Conservation (phyloP, 139 green algal genomes). For the Coccomyxa sp. region DNA sequence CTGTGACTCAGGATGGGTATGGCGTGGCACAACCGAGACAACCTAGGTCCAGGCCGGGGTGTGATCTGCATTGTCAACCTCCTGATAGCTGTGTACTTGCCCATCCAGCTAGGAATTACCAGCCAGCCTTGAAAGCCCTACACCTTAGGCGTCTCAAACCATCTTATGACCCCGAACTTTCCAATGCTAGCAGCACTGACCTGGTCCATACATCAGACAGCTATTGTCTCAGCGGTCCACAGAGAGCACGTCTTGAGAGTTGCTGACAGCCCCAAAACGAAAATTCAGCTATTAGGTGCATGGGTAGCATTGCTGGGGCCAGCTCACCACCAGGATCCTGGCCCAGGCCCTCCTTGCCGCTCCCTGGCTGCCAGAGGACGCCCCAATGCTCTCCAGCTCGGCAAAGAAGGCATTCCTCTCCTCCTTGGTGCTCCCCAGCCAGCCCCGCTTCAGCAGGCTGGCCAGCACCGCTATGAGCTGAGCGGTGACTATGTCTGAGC, state of each 20-base stretch:
- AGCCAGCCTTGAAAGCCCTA: no score
- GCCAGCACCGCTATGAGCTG: slow-evolving; percentile 41
- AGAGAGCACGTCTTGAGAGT: background rate
- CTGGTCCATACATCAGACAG: no score
- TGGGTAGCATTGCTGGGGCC: background rate
- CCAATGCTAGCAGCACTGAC: slow-evolving; percentile 5
- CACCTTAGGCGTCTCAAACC: no score
- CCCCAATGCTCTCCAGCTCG: slow-evolving; percentile 14
- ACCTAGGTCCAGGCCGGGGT: background rate
- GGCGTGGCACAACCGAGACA: background rate
- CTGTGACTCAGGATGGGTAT: background rate
- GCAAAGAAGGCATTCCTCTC: slow-evolving; percentile 39
- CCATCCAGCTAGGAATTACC: no score
- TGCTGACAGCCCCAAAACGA: background rate
- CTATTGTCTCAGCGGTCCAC: background rate
- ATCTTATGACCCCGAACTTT: slow-evolving; percentile 11
- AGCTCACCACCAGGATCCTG: background rate
- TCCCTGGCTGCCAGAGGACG: slow-evolving; percentile 1
- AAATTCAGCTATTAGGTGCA: background rate
- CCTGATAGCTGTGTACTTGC: no score
- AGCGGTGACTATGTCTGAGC: slow-evolving; percentile 18
- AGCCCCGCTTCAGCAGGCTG: slow-evolving; percentile 70
- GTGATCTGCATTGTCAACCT: background rate
- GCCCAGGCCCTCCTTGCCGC: slow-evolving; percentile 18
- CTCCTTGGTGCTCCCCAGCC: slow-evolving; percentile 34